These are phyloP conservation scores for Saururus chinensis DNA, from an alignment of 164 flowering plant species.

Conservation along the genomic window DNA sequence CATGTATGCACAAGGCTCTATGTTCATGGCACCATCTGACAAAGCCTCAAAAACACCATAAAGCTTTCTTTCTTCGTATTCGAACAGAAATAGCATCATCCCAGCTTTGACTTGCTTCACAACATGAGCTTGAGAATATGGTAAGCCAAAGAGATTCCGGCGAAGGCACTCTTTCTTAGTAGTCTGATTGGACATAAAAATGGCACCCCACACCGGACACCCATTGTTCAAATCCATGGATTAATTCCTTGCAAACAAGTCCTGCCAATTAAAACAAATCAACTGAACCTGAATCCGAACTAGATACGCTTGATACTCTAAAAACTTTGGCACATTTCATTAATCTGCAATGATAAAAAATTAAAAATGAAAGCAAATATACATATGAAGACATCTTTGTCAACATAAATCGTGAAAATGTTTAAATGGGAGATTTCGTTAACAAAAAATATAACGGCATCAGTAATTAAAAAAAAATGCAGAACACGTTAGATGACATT, in stretches of 20 bases:
- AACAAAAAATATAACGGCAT: no score
- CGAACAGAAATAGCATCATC: slow-evolving; percentile 68
- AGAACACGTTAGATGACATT: no score
- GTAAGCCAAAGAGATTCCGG: slow-evolving; percentile 50
- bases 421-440: no score
- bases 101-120: slow-evolving; percentile 50
- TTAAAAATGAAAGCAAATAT: no score
- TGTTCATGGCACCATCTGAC: slow-evolving; percentile 57
- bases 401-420: no score
- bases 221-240: slow-evolving; percentile 16
- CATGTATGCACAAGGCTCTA: slow-evolving; percentile 42
- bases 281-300: no score
- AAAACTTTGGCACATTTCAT: no score
- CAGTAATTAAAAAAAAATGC: no score
- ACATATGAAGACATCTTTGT: no score
- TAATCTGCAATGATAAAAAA: no score
- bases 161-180: slow-evolving; percentile 51
- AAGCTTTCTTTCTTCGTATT: slow-evolving; percentile 46
- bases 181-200: slow-evolving; percentile 51
- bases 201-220: slow-evolving; percentile 48
- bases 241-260: slow-evolving; percentile 11
- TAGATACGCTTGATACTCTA: no score
- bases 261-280: neutral
- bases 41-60: slow-evolving; percentile 60
- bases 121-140: slow-evolving; percentile 25